Percentiles rank a stretch among this genome's conserved stretches.
Conservation (phyloP, 2,329 filamentous ascomycete species). For the Cercospora beticola region DNA sequence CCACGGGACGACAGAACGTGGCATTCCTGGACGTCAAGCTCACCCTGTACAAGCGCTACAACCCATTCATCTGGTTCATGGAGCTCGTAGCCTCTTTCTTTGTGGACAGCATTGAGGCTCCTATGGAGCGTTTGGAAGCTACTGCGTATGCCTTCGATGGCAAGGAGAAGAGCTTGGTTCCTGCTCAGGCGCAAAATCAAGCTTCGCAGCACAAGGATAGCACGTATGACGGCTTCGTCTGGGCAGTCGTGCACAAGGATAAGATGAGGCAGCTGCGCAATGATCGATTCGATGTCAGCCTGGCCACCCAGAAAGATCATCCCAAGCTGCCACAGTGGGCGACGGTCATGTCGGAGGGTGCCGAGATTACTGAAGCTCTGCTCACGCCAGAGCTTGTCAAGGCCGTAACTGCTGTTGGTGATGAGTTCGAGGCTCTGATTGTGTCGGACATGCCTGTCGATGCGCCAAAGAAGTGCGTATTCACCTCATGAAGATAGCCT, state of each 20-base stretch:
- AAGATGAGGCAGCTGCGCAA: constrained; percentile 86
- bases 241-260: constrained; percentile 93
- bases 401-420: constrained; percentile 74
- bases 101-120: constrained; percentile 70
- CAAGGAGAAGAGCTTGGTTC: constrained; percentile 77
- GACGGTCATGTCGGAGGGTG: constrained; percentile 95
- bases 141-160: constrained; percentile 88
- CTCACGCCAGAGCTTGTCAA: constrained; percentile 84
- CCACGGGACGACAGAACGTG: constrained; percentile 86
- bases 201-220: constrained; percentile 56
- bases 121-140: constrained; percentile 72
- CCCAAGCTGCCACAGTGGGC: constrained; percentile 84
- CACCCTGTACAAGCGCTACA: constrained; percentile 80
- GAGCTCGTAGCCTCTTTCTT: constrained; percentile 74
- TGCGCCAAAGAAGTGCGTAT: constrained; percentile 74
- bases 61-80: constrained; percentile 66
- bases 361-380: constrained; percentile 85
- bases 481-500: neutral
- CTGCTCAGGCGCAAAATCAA: constrained; percentile 50
- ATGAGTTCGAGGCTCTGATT: constrained; percentile 81
- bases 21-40: constrained; percentile 87
- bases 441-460: constrained; percentile 86
- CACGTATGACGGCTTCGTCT: constrained; percentile 86
- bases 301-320: constrained; percentile 91
- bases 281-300: constrained; percentile 88